Base-by-base conservation (phyloP, 176 grass and related monocot species). In the Themeda triandra region DNA sequence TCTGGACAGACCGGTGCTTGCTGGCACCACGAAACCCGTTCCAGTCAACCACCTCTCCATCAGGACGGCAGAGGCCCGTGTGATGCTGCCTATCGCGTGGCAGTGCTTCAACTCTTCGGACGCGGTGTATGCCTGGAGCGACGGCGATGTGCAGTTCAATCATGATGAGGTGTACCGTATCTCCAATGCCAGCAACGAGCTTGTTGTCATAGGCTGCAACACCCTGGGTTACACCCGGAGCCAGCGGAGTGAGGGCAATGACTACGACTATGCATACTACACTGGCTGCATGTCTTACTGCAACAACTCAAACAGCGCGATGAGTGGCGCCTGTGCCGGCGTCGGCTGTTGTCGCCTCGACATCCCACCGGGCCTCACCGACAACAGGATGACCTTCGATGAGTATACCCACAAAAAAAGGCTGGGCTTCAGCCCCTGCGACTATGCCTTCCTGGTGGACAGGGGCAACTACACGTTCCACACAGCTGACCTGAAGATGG, bases 391-490 rank as follows among this genome's bases (percentile, higher is more conserved):
- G 12, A 5, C 0, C 25, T 85, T 85, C 46, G 0, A 0, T 0
- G 0, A 0, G 17, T 68, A 56, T 24, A 17, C 1, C n/a, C 46
- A 45, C 12, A 12, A 0, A 4, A 1, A 6, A 0, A 7, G 2
- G 14, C 4, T 67, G 31, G n/a, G 0, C 6, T 85, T 24, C 46
- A 69, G 46, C 73, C 56, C 70, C 28, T 83, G 81, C 13, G 73
- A 77, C 32, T 84, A 86, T 7, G 75, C 83, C 8, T 78, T 79
- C 39, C 1, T 86, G 2, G 83, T 59, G 66, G 75, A 86, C 51
- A 86, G n/a, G 19, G 21, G 33, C 0, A 27, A 18, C 66, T 85
- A 71, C 49, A 71, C 21, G 9, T 86, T 86, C 75, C 4, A 13
- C 28, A 8, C 9, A 2, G 1, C 27, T 2, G 48, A 78, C 35